These are phyloP conservation scores for Wilcoxina mikolae DNA, from an alignment of 495 filamentous ascomycete species.

Conservation along the genomic window DNA sequence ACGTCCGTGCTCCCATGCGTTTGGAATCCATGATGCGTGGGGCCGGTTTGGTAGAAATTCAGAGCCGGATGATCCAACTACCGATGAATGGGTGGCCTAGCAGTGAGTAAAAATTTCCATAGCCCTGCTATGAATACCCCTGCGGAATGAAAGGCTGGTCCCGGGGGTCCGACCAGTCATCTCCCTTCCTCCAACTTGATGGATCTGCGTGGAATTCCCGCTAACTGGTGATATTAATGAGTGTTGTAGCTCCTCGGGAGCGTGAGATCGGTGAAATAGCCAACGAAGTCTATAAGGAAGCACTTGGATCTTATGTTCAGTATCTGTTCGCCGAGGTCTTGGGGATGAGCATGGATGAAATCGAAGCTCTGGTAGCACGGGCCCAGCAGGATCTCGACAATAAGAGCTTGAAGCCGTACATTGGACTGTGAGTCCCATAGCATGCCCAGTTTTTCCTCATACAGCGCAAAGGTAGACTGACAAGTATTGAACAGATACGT, in stretches of 20 bases:
- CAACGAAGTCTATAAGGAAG: conserved; percentile 8
- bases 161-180: too few relatives aligned
- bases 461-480: conserved; percentile 10
- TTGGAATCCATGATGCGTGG: conserved; percentile 46
- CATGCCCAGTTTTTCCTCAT: conserved; percentile 2
- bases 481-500: conserved; percentile 37
- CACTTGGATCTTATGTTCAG: conserved; percentile 10
- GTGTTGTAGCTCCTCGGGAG: conserved; percentile 8
- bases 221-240: too few relatives aligned
- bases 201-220: too few relatives aligned
- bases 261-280: conserved; percentile 19
- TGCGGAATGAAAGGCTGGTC: too few relatives aligned
- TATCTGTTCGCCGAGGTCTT: conserved; percentile 36
- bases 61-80: conserved; percentile 52
- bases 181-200: too few relatives aligned
- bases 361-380: conserved; percentile 48
- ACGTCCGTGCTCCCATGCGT: conserved; percentile 51
- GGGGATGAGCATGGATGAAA: conserved; percentile 47
- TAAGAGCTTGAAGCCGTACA: conserved; percentile 43
- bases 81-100: conserved; percentile 62
- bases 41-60: conserved; percentile 62
- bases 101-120: conserved; percentile 40
- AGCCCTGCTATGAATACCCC: too few relatives aligned
- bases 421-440: conserved; percentile 15
- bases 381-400: conserved; percentile 54